Percentiles rank a stretch among this genome's conserved stretches.
These are phyloP conservation scores for Neurospora africana DNA, from an alignment of 495 filamentous ascomycete genomes.

Conservation along the genomic window DNA sequence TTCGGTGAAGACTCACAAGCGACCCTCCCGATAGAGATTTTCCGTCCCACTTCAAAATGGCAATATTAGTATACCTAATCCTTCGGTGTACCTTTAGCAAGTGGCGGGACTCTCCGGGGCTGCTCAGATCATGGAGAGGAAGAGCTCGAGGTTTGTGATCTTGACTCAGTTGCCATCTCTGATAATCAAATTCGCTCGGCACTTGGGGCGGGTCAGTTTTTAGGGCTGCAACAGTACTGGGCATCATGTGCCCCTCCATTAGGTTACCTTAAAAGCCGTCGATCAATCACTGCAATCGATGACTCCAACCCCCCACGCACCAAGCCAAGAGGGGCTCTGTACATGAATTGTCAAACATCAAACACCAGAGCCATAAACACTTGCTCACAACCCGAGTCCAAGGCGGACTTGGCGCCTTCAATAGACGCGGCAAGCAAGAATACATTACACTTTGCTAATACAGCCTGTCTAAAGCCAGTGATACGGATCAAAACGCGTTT, in stretches of 20 bases:
- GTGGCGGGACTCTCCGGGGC: not conserved
- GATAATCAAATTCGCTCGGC: not conserved
- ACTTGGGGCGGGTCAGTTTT: not conserved
- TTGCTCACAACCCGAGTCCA: not conserved
- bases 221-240: not conserved
- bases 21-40: no score
- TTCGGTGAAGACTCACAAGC: not conserved
- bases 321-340: not conserved
- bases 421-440: not conserved
- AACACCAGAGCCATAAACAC: not conserved
- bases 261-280: not conserved
- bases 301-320: not conserved
- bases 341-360: not conserved
- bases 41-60: not conserved
- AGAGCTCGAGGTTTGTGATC: not conserved
- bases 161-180: not conserved
- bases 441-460: not conserved
- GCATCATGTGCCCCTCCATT: not conserved
- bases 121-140: not conserved
- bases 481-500: not conserved
- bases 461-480: not conserved
- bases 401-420: not conserved
- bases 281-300: not conserved
- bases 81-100: not conserved
- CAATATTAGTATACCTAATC: not conserved